Conservation (phyloP, 352 stramenopile genomes). For the Pythium grandisporangium region DNA sequence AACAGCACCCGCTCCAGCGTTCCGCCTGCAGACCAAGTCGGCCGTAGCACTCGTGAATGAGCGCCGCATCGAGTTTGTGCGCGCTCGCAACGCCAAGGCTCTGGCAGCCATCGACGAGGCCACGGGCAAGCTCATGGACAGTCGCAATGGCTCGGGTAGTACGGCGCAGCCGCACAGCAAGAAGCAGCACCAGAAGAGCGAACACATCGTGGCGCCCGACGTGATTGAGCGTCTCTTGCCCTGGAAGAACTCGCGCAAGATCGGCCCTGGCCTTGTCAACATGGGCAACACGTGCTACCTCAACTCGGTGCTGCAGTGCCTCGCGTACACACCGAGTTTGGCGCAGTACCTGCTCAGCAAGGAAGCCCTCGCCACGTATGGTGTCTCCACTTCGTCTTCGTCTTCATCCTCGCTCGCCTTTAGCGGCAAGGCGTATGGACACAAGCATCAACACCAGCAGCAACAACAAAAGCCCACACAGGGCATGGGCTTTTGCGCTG, state of each 20-base stretch:
- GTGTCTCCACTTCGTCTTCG: conserved; percentile 8
- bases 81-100: conserved; percentile 40
- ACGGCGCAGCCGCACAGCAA: conserved; percentile 18
- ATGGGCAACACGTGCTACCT: conserved; percentile 95
- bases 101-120: conserved; percentile 25
- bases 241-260: conserved; percentile 66
- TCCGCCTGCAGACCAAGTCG: conserved; percentile 64
- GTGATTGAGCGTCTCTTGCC: conserved; percentile 40
- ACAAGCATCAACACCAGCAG: conserved; percentile 18
- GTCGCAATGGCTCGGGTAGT: no score
- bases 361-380: conserved; percentile 28
- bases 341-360: conserved; percentile 84
- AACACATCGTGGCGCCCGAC: conserved; percentile 30
- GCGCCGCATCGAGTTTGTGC: conserved; percentile 75
- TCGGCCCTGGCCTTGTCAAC: conserved; percentile 80
- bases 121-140: conserved; percentile 9
- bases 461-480: conserved; percentile 11
- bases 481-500: conserved; percentile 29
- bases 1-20: no score
- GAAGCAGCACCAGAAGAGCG: no score
- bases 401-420: no score
- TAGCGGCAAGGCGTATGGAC: no score
- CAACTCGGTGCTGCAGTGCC: conserved; percentile 90
- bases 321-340: conserved; percentile 72
- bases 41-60: conserved; percentile 70